A percentile compares a stretch with the other conserved stretches of the same genome.
phyloP scores from a whole-genome alignment of 495 filamentous ascomycete genomes.

The Tuber microsphaerosporum region DNA sequence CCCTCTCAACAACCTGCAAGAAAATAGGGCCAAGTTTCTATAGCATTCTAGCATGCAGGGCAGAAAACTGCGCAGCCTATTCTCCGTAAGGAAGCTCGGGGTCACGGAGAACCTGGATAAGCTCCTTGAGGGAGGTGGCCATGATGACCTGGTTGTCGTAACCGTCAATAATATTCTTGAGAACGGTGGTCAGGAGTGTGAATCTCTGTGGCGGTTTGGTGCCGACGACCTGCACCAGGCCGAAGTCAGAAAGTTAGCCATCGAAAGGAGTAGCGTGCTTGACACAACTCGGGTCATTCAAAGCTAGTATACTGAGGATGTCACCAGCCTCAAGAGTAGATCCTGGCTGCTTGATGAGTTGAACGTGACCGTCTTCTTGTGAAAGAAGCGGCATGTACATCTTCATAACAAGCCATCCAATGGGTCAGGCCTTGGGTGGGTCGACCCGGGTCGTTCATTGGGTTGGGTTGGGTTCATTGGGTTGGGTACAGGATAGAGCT shows the following conservation, averaged over 20 bases:
- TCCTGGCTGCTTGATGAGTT: conserved; percentile 98
- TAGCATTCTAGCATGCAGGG: conserved; percentile 92
- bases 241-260: conserved; percentile 80
- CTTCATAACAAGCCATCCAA: too few relatives aligned
- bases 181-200: conserved; percentile 63
- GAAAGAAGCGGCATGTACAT: conserved; percentile 99
- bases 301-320: conserved; percentile 91
- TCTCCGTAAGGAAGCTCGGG: conserved; percentile 91
- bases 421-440: too few relatives aligned
- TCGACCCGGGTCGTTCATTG: too few relatives aligned
- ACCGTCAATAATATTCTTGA: conserved; percentile 83
- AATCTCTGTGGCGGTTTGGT: conserved; percentile 90
- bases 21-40: conserved; percentile 78
- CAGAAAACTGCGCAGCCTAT: conserved; percentile 90
- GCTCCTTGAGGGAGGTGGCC: conserved; percentile 75
- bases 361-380: conserved; percentile 94
- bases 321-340: conserved; percentile 97
- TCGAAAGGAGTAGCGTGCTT: conserved; percentile 97
- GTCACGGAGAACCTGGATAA: conserved; percentile 82
- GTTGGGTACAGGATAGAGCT: too few relatives aligned
- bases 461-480: too few relatives aligned
- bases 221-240: conserved; percentile 75
- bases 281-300: conserved; percentile 93
- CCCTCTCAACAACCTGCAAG: conserved; percentile 74
- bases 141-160: conserved; percentile 98